Percentiles rank a stretch among this genome's conserved stretches.
Conservation (phyloP, 2,329 filamentous ascomycete genomes). For the Thyridium curvatum region DNA sequence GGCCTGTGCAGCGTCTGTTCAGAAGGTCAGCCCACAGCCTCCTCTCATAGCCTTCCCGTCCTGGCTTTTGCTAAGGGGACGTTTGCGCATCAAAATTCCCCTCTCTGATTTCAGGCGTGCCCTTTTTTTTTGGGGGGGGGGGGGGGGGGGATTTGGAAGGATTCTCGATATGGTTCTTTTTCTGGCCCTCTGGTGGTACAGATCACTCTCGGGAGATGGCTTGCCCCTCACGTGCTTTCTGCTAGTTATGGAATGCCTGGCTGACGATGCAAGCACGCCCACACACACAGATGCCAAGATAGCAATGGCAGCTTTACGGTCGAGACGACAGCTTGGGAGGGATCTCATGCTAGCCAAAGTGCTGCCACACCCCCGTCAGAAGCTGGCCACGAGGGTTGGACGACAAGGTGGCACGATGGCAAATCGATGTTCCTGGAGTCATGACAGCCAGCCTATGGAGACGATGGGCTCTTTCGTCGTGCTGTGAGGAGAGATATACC, state of each 20-base stretch:
- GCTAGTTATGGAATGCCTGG: constrained; percentile 4
- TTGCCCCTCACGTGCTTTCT: constrained; percentile 1
- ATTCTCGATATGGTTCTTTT: no score
- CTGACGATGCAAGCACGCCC: neutral
- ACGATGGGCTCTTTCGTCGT: no score
- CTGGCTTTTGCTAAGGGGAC: no score
- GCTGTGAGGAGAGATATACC: no score
- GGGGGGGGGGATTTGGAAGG: neutral
- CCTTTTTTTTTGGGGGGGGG: neutral
- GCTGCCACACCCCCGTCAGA: constrained; percentile 11
- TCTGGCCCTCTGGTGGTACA: no score
- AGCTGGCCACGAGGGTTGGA: constrained; percentile 18
- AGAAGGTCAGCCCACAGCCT: constrained; percentile 47
- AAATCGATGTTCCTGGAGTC: neutral
- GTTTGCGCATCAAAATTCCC: neutral
- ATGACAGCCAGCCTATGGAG: neutral
- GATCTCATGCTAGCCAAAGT: constrained; percentile 13
- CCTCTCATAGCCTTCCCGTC: no score
- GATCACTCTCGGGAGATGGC: no score
- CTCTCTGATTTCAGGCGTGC: neutral
- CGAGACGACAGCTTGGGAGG: constrained; percentile 61
- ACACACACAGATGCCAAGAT: constrained; percentile 54
- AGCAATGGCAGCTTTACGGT: constrained; percentile 51
- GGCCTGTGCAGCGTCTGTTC: constrained; percentile 53
- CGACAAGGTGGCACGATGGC: constrained; percentile 23